Percentiles rank a stretch among this genome's conserved stretches.
These are phyloP conservation scores for Davidsoniella australis DNA, from an alignment of 2,329 filamentous ascomycete genomes.

Conservation along the genomic window DNA sequence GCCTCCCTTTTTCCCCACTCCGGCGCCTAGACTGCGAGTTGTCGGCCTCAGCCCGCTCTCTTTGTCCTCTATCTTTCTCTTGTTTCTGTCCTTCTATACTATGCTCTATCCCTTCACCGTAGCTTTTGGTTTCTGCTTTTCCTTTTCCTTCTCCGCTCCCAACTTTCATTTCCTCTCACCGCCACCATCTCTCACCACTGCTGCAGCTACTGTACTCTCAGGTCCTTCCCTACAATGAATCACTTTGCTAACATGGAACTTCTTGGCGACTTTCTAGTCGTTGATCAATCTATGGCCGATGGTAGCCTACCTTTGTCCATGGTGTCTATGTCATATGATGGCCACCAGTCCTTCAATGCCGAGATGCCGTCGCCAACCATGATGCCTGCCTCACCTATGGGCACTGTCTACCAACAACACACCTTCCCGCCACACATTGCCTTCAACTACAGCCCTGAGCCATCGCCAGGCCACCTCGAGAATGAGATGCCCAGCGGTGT, in stretches of 20 bases:
- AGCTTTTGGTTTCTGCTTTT: too few relatives aligned
- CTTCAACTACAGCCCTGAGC: too few relatives aligned
- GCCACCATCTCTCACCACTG: not conserved
- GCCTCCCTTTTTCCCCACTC: too few relatives aligned
- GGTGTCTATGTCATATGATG: constrained; percentile 1
- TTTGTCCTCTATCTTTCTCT: too few relatives aligned
- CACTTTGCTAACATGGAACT: constrained; percentile 2
- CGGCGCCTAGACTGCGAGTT: too few relatives aligned
- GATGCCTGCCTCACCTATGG: constrained; percentile 7
- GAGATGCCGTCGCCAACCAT: constrained; percentile 8
- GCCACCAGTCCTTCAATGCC: not conserved
- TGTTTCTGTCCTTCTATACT: too few relatives aligned
- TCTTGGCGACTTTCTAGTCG: constrained; percentile 1
- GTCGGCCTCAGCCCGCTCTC: too few relatives aligned
- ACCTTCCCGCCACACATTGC: not conserved
- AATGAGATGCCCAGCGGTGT: not conserved
- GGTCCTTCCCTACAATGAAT: too few relatives aligned
- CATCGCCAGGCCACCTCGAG: too few relatives aligned
- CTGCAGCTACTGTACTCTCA: not conserved
- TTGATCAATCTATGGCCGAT: not conserved
- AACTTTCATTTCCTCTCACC: not conserved
- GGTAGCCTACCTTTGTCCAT: constrained; percentile 3
- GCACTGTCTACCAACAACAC: constrained; percentile 5
- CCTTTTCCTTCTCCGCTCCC: too few relatives aligned
- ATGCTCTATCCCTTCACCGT: too few relatives aligned